Conservation (phyloP, 352 stramenopile genomes). For the Thraustochytrium sp. region DNA sequence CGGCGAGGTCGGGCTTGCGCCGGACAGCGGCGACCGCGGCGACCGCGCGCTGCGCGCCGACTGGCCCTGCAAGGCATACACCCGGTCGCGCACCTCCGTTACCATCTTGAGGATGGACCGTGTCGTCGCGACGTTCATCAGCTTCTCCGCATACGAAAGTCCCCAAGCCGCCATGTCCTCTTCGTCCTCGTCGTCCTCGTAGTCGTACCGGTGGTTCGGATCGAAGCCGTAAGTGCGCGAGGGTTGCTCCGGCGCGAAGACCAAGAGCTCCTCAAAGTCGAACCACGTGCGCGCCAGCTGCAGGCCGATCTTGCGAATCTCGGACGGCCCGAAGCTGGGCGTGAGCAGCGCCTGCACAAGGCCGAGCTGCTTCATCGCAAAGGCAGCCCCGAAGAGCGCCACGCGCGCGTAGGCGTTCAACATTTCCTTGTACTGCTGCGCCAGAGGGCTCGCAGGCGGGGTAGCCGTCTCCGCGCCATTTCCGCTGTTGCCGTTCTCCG, state of each 20-base stretch:
- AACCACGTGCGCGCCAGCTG: neutral
- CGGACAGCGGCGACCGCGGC: neutral
- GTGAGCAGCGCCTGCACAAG: neutral
- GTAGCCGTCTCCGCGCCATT: too few species aligned
- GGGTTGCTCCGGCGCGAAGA: neutral
- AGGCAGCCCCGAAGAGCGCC: slow-evolving; percentile 1
- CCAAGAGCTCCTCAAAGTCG: slow-evolving; percentile 33
- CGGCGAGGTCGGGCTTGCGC: neutral
- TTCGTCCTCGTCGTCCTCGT: neutral
- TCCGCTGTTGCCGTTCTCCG: too few species aligned
- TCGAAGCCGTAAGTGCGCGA: too few species aligned
- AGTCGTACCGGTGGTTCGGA: too few species aligned
- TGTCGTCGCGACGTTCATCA: neutral
- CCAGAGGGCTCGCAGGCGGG: too few species aligned
- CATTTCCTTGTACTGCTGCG: neutral
- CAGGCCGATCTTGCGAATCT: neutral
- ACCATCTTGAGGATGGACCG: neutral
- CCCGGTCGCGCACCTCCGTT: neutral
- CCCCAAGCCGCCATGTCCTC: slow-evolving; percentile 3
- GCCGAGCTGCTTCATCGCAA: neutral
- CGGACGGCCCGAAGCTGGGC: neutral
- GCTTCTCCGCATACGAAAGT: neutral
- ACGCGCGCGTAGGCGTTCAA: slow-evolving; percentile 21
- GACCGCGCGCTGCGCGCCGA: neutral
- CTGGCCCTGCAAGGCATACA: neutral